Evolutionary conservation across 1,284 basidiomycete species (phyloP), one percentile per base, ranked within the genome.

Genomic region (Macrocystidia cucumis): DNA sequence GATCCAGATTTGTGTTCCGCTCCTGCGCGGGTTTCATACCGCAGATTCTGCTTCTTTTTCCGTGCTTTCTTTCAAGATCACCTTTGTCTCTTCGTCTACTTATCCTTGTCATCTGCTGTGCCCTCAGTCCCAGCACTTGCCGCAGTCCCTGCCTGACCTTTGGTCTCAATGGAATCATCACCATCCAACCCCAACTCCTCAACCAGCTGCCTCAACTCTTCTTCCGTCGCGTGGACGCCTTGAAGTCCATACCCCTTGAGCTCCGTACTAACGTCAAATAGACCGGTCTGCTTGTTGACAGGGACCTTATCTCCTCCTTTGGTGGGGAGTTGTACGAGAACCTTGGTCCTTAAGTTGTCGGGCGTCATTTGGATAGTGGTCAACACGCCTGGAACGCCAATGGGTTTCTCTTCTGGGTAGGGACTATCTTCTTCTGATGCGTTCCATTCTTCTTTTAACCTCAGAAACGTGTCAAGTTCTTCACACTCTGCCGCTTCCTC

Each of bases 401-500:
- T 69, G 9, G 81, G 75, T 44, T 74, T 67, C 1, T 52, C 65
- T 14, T 54, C 61, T 24, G 67, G 70, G 11, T 60, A 59, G 19
- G 66, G 67, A 25, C 55, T 62, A 47, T 68, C 69, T 50, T 74
- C 77, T 31, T 83, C 78, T 3, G 62, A 60, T n/a, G 57, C 62
- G 41, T 79, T 62, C 69, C 75, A 86, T 8, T 56, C 54, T 45
- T 89, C 85, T 9, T 80, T 78, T 14, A 79, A 65, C n/a, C 78
- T 72, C 20, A 89, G 62, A 59, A 85, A 89, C 3, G 48, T 59
- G 27, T 77, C 72, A 14, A 89, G 70, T 45, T 84, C 80, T 42
- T 65, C 70, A 48, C 69, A 75, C 56, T 89, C 85, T 14, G 88
- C 84, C 5, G 86, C 83, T 47, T 85, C 81, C 62, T 89, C 86